A percentile compares a stretch with the other conserved stretches of the same genome.
phyloP scores from a whole-genome alignment of 2,329 filamentous ascomycete species.

The Diaporthe ampelina region DNA sequence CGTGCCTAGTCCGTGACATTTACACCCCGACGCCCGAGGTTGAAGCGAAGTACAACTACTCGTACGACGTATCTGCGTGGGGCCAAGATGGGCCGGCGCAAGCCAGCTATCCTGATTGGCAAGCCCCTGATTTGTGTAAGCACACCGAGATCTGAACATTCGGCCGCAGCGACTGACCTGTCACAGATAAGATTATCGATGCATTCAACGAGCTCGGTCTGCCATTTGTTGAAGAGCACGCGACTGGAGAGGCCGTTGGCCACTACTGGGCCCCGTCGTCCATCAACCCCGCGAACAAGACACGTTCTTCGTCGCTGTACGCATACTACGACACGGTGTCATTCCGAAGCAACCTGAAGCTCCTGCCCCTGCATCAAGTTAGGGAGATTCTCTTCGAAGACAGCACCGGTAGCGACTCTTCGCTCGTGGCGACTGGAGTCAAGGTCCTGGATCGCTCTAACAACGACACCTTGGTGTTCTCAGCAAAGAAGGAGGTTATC shows the following conservation, averaged over 20 bases:
- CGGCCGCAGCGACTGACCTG: background rate
- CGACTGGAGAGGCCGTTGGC: background rate
- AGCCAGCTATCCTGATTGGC: slow-evolving; percentile 21
- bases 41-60: slow-evolving; percentile 13
- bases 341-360: slow-evolving; percentile 3
- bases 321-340: slow-evolving; percentile 19
- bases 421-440: slow-evolving; percentile 13
- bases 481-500: slow-evolving; percentile 4
- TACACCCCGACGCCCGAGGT: background rate
- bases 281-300: slow-evolving; percentile 3
- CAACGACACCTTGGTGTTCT: slow-evolving; percentile 8
- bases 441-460: slow-evolving; percentile 1
- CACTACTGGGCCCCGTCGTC: slow-evolving; percentile 16
- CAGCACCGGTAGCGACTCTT: background rate
- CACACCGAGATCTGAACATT: background rate
- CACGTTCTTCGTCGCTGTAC: slow-evolving; percentile 11
- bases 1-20: background rate
- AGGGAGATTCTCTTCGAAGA: slow-evolving; percentile 4
- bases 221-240: slow-evolving; percentile 7
- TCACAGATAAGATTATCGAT: slow-evolving; percentile 12
- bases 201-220: slow-evolving; percentile 7
- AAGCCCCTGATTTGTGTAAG: slow-evolving; percentile 20
- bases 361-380: slow-evolving; percentile 4
- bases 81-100: slow-evolving; percentile 11
- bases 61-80: slow-evolving; percentile 20